Conservation (phyloP, 2,329 filamentous ascomycete genomes). For the Cladosporium sp. region DNA sequence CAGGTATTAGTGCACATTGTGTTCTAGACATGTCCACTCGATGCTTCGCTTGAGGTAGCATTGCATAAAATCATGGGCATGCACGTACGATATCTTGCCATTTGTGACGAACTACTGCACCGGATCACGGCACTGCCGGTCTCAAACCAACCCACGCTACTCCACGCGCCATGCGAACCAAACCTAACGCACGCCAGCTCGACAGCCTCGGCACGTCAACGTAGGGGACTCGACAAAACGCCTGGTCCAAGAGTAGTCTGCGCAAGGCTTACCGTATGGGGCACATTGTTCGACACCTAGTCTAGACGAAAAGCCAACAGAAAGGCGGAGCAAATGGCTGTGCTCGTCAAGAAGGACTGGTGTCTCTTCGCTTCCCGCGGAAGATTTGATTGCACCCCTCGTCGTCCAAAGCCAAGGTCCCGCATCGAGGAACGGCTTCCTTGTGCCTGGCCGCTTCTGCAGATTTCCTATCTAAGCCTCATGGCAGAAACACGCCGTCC, state of each 20-base stretch:
- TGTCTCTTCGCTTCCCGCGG: background rate
- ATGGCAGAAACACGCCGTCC: background rate
- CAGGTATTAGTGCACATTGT: background rate
- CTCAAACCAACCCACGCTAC: background rate
- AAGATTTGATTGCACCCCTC: background rate
- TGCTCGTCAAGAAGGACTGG: background rate
- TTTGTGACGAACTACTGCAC: conserved; percentile 3
- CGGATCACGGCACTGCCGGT: conserved; percentile 7
- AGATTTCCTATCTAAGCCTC: background rate
- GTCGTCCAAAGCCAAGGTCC: background rate
- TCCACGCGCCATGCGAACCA: conserved; percentile 1
- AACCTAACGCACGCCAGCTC: too few species aligned
- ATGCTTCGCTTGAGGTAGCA: background rate
- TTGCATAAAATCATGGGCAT: background rate
- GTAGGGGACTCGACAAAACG: background rate
- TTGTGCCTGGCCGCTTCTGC: background rate
- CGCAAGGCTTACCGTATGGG: background rate
- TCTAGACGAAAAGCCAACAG: background rate
- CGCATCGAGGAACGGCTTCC: background rate
- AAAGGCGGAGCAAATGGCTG: background rate
- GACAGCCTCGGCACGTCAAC: background rate
- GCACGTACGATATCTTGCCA: background rate
- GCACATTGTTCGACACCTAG: background rate
- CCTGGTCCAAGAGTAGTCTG: background rate
- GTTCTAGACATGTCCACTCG: background rate